phyloP scores from a whole-genome alignment of 2,329 filamentous ascomycete genomes.

The Scedosporium boydii region DNA sequence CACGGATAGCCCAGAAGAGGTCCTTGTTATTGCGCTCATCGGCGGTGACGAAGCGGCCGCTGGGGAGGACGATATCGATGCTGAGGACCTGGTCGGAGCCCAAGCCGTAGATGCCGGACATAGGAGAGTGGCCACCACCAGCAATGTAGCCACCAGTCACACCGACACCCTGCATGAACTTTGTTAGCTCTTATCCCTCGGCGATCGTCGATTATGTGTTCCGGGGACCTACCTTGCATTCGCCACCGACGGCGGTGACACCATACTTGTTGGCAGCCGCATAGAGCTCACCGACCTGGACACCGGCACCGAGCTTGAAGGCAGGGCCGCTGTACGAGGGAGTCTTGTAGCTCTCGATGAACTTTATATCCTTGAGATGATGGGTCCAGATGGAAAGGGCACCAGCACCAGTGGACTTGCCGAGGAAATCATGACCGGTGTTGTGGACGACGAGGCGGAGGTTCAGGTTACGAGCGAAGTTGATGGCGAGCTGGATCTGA shows the following conservation, averaged over 20 bases:
- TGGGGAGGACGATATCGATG: slow-evolving; percentile 44
- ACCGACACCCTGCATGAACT: slow-evolving; percentile 34
- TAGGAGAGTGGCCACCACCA: slow-evolving; percentile 48
- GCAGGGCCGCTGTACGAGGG: slow-evolving; percentile 31
- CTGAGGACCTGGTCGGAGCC: slow-evolving; percentile 49
- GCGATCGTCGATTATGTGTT: no score
- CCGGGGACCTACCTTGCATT: slow-evolving; percentile 22
- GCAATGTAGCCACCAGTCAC: slow-evolving; percentile 50
- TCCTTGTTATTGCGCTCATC: slow-evolving; percentile 38
- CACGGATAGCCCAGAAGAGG: slow-evolving; percentile 54
- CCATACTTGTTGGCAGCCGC: slow-evolving; percentile 34
- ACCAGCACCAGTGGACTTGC: slow-evolving; percentile 25
- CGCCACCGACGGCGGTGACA: slow-evolving; percentile 41
- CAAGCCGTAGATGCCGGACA: slow-evolving; percentile 46
- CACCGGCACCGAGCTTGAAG: slow-evolving; percentile 45
- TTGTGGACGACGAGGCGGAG: slow-evolving; percentile 25
- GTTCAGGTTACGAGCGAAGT: slow-evolving; percentile 27
- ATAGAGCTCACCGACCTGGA: slow-evolving; percentile 44
- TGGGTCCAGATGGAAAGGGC: slow-evolving; percentile 29
- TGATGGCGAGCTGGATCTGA: slow-evolving; percentile 22
- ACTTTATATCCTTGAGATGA: slow-evolving; percentile 23
- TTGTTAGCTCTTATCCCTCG: background rate
- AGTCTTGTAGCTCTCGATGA: slow-evolving; percentile 14
- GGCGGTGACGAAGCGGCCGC: slow-evolving; percentile 37
- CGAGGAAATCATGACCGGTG: slow-evolving; percentile 23